Percentiles rank a stretch among this genome's conserved stretches.
phyloP scores from a whole-genome alignment of 2,329 filamentous ascomycete species.

The Talaromyces sp. region DNA sequence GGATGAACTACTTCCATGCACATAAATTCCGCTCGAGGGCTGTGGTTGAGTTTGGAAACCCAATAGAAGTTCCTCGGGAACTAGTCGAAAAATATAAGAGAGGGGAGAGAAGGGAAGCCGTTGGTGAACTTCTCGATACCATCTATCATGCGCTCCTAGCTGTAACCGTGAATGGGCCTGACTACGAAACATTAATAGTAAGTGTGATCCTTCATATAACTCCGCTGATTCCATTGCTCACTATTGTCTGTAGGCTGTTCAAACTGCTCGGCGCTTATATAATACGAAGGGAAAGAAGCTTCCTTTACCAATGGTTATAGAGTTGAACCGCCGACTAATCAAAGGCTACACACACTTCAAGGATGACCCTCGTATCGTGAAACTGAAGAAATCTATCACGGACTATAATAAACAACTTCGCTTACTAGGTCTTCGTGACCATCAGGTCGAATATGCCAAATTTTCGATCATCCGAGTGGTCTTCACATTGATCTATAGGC shows the following conservation, averaged over 20 bases:
- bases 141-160: constrained; percentile 79
- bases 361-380: constrained; percentile 75
- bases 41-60: constrained; percentile 89
- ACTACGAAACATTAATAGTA: constrained; percentile 92
- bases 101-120: constrained; percentile 79
- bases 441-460: constrained; percentile 88
- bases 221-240: neutral
- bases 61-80: constrained; percentile 76
- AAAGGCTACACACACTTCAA: constrained; percentile 91
- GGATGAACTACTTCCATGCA: constrained; percentile 99
- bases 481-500: constrained; percentile 70
- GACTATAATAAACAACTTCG: constrained; percentile 83
- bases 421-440: constrained; percentile 81
- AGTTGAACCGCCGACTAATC: constrained; percentile 85
- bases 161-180: constrained; percentile 85
- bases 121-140: constrained; percentile 76
- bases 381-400: constrained; percentile 68
- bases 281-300: constrained; percentile 92
- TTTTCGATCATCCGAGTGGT: constrained; percentile 74
- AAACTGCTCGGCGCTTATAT: constrained; percentile 87
- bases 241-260: constrained; percentile 59
- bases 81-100: constrained; percentile 79
- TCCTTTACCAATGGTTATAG: constrained; percentile 84
- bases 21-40: constrained; percentile 97
- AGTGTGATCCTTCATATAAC: constrained; percentile 15